Percentiles rank a stretch among this genome's conserved stretches.
These are phyloP conservation scores for Bruguiera parviflora DNA, from an alignment of 345 rosid genomes.

Conservation along the genomic window DNA sequence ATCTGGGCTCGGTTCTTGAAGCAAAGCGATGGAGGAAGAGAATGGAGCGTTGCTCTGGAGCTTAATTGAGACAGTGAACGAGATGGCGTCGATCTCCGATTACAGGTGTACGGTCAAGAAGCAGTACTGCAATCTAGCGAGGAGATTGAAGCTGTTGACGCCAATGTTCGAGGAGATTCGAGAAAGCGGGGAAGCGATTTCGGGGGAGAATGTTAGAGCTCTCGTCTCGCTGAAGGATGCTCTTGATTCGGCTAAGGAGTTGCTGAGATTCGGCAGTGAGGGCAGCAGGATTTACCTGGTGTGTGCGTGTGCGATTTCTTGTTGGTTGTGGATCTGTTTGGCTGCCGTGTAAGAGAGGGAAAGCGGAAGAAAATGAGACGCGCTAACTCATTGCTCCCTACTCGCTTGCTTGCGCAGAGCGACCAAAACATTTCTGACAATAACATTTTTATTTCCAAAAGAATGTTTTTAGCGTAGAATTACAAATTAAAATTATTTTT, in stretches of 20 bases:
- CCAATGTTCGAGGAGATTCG: slow-evolving; percentile 85
- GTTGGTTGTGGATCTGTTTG: slow-evolving; percentile 41
- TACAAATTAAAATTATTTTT: too few species aligned
- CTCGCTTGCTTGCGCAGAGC: neutral
- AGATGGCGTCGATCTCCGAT: slow-evolving; percentile 56
- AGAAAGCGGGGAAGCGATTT: slow-evolving; percentile 55
- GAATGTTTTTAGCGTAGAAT: neutral
- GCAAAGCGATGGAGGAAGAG: slow-evolving; percentile 50
- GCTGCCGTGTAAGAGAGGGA: slow-evolving; percentile 15
- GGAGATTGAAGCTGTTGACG: slow-evolving; percentile 72
- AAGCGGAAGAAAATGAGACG: neutral
- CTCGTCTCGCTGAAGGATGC: slow-evolving; percentile 49
- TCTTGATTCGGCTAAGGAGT: slow-evolving; percentile 50
- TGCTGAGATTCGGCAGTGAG: slow-evolving; percentile 70
- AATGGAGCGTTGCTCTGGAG: slow-evolving; percentile 41
- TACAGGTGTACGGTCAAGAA: slow-evolving; percentile 65
- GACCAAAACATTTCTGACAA: neutral
- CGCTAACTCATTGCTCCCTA: too few species aligned
- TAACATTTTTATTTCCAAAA: neutral
- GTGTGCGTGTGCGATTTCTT: slow-evolving; percentile 28
- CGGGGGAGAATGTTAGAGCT: slow-evolving; percentile 40
- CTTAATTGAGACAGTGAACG: slow-evolving; percentile 64
- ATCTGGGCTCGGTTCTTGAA: neutral
- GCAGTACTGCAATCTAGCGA: slow-evolving; percentile 66
- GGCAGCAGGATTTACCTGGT: slow-evolving; percentile 97